Conservation (phyloP, 306 rosid genomes). For the Fagus sylvatica region DNA sequence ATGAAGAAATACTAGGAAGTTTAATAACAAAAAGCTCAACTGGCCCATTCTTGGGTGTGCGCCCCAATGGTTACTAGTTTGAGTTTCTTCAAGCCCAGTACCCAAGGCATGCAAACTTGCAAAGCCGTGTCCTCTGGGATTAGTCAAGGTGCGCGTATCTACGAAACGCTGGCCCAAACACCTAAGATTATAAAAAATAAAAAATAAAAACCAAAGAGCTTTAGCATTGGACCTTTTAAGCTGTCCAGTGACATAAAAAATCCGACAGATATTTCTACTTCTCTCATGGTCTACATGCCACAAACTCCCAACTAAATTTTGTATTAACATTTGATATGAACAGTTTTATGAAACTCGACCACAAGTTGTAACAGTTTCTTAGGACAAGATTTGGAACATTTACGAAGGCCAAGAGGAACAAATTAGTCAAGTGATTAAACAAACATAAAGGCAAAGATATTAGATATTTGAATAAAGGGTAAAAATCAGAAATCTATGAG, state of each 20-base stretch:
- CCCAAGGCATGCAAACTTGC: no score
- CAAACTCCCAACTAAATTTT: slow-evolving; percentile 44
- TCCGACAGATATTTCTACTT: slow-evolving; percentile 37
- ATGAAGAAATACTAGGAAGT: not conserved
- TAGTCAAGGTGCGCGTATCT: no score
- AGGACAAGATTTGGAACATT: slow-evolving; percentile 29
- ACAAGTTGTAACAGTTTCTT: slow-evolving; percentile 1
- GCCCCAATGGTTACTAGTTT: no score
- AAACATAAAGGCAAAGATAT: no score
- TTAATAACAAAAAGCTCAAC: not conserved
- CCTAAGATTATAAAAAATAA: no score
- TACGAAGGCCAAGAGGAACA: slow-evolving; percentile 67
- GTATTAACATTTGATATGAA: slow-evolving; percentile 30
- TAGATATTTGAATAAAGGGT: no score
- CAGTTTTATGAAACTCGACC: slow-evolving; percentile 19
- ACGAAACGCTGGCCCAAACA: no score
- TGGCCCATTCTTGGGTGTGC: no score
- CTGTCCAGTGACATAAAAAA: slow-evolving; percentile 33
- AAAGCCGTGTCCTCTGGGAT: no score
- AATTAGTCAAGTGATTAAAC: slow-evolving; percentile 45
- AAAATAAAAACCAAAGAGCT: not conserved
- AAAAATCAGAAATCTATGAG: no score
- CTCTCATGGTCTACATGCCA: slow-evolving; percentile 43
- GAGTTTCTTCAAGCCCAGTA: no score
- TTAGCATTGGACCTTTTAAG: not conserved